Percentiles rank a stretch among this genome's conserved stretches.
These are phyloP conservation scores for Paraphaeosphaeria sporulosa DNA, from an alignment of 2,329 filamentous ascomycete species.

Conservation along the genomic window DNA sequence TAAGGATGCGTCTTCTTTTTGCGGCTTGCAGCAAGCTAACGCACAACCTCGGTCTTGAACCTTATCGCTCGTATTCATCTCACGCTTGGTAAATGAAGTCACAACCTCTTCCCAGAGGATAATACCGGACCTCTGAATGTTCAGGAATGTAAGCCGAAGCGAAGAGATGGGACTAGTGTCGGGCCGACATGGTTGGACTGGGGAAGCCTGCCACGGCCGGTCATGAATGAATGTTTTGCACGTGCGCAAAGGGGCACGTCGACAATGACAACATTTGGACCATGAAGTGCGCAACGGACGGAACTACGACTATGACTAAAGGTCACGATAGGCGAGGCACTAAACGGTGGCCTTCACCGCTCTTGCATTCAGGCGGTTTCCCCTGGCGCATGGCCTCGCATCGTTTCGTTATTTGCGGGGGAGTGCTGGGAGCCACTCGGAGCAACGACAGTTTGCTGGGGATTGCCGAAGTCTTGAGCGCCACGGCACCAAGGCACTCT, in stretches of 20 bases:
- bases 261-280: conserved; percentile 3
- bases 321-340: not conserved
- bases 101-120: not conserved
- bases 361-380: not conserved
- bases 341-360: not conserved
- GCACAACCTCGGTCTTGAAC: not conserved
- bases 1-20: not conserved
- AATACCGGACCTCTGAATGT: not conserved
- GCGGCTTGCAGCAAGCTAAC: conserved; percentile 2
- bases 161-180: not conserved
- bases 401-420: conserved; percentile 2
- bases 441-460: not conserved
- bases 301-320: not conserved
- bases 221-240: not conserved
- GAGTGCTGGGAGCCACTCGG: not conserved
- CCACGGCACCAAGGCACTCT: not conserved
- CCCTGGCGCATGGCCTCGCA: not conserved
- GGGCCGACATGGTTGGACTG: not conserved
- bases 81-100: not conserved
- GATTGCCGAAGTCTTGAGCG: too few relatives aligned
- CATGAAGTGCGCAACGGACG: not conserved
- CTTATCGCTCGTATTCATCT: not conserved
- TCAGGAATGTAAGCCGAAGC: not conserved
- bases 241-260: not conserved
- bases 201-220: not conserved